Base-by-base conservation (phyloP, 2,329 filamentous ascomycete genomes). In the Fusarium agapanthi region DNA sequence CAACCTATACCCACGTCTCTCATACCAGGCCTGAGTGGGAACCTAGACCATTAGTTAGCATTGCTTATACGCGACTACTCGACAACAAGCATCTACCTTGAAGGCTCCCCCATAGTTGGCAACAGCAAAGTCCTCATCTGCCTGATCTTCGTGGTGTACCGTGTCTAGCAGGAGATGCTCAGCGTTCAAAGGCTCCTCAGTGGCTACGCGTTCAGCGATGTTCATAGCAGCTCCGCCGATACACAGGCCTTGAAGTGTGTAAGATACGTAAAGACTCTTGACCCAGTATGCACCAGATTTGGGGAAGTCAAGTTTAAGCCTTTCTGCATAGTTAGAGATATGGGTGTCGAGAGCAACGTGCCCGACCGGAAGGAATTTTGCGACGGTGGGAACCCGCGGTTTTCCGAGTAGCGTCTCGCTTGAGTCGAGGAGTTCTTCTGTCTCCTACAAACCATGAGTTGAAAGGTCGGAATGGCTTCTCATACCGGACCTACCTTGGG, bases 51-150 rank as follows among this genome's bases (percentile, higher is more conserved):
- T 11, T 3, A 8, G 2, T 34, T 7, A 50, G 30, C 6, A 7
- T 18, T 13, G 1, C 7, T 18, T 1, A 18, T n/a, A 12, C 0
- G 0, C 3, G 4, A 7, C 7, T n/a, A 32, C 14, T 2, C 6
- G 3, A 9, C 4, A 24, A 9, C 7, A 5, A 11, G 1, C 3
- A 24, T 3, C 7, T 34, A 34, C n/a, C 16, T 34, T 51, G 9
- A 51, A 35, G 14, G 3, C 4, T 12, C 30, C 47, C 8, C 47
- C 47, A 3, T 51, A 51, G 3, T 20, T n/a, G 10, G 47, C 30
- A 15, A 35, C 0, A 5, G 47, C 47, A 20, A 34, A 51, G 0
- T 51, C 30, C n/a, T 51, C 47, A 34, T 51, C 22, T 11, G 47
- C n/a, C 47, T 51, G 47, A 7, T 51, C 47, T 15, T 51, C 47